Evolutionary conservation across 1,139 yeast genomes (phyloP).

Genomic region (Yamadazyma atmosphaerica): DNA sequence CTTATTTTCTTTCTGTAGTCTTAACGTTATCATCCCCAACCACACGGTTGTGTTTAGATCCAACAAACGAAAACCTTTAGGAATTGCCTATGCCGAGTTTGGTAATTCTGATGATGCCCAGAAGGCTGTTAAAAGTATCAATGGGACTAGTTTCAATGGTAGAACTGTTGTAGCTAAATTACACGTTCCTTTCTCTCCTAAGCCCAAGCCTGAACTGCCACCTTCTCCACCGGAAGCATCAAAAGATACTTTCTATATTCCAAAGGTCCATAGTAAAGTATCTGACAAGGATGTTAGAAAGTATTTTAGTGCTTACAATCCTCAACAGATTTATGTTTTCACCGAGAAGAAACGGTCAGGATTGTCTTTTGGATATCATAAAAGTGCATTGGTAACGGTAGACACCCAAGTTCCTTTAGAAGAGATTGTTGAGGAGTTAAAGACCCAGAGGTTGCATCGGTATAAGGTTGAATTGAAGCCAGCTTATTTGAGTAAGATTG

Average conservation of each 20-base stretch:
- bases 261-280: conserved; percentile 39
- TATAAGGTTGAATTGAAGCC: conserved; percentile 36
- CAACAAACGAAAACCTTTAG: conserved; percentile 49
- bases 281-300: conserved; percentile 44
- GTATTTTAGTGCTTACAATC: conserved; percentile 44
- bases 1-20: too few relatives aligned
- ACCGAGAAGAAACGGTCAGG: conserved; percentile 23
- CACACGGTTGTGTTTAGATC: conserved; percentile 50
- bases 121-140: conserved; percentile 40
- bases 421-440: conserved; percentile 43
- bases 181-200: conserved; percentile 42
- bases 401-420: conserved; percentile 42
- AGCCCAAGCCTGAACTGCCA: conserved; percentile 1
- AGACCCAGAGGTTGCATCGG: conserved; percentile 25
- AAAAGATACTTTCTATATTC: conserved; percentile 57
- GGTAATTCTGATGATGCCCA: conserved; percentile 49
- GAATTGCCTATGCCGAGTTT: conserved; percentile 68
- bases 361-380: conserved; percentile 20
- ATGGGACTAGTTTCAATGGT: conserved; percentile 40
- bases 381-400: conserved; percentile 57
- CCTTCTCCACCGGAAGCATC: too few relatives aligned
- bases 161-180: conserved; percentile 37
- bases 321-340: conserved; percentile 49
- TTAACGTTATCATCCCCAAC: conserved; percentile 52
- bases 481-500: conserved; percentile 41